Percentiles rank a stretch among this genome's conserved stretches.
phyloP scores from a whole-genome alignment of 2,329 filamentous ascomycete genomes.

The Eutypa lata region DNA sequence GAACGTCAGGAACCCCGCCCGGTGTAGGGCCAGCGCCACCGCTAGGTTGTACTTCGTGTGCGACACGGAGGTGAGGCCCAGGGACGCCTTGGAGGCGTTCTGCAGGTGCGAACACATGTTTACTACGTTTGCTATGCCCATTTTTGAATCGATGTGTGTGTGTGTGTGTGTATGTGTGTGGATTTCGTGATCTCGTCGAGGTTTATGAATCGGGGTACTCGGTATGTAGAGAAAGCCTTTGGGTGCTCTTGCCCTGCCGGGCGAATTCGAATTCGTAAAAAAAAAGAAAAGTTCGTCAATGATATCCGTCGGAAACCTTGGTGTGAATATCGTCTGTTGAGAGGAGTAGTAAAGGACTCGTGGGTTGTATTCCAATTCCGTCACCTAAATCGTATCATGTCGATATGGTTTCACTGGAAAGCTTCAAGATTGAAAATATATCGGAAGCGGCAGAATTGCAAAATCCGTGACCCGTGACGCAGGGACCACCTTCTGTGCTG shows the following conservation, averaged over 20 bases:
- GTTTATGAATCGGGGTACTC: no score
- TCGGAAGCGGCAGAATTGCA: neutral
- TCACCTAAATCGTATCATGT: no score
- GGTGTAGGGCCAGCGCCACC: conserved; percentile 74
- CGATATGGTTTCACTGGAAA: no score
- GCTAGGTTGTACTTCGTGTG: conserved; percentile 77
- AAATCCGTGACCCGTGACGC: neutral
- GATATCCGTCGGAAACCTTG: no score
- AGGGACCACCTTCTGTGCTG: neutral
- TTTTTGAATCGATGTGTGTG: no score
- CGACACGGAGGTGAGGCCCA: conserved; percentile 80
- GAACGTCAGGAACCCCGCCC: conserved; percentile 75
- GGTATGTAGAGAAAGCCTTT: no score
- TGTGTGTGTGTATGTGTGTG: no score
- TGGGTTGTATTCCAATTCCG: no score
- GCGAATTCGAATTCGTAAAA: neutral
- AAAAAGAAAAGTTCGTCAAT: no score
- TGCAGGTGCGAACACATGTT: conserved; percentile 88
- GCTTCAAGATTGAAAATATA: neutral
- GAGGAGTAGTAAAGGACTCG: no score
- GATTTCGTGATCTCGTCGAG: no score
- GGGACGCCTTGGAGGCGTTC: conserved; percentile 80
- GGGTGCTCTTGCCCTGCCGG: neutral
- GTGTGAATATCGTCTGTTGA: no score
- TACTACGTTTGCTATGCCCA: conserved; percentile 72